A percentile compares a stretch with the other conserved stretches of the same genome.
Conservation (phyloP, 495 filamentous ascomycete species). For the Neurospora sp. region DNA sequence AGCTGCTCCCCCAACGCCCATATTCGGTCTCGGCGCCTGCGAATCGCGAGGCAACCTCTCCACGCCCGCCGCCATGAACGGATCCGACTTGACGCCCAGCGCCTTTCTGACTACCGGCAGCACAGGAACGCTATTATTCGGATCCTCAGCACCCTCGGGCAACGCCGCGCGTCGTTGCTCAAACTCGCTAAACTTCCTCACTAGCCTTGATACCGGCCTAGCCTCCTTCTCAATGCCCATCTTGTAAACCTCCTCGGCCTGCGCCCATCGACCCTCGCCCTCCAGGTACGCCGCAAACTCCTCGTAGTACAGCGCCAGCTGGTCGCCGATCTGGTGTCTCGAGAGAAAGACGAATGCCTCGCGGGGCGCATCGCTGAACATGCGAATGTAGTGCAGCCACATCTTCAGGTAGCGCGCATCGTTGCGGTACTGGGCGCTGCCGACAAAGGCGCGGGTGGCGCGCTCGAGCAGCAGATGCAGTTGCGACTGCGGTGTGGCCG, state of each 20-base stretch:
- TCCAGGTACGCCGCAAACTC: conserved; percentile 94
- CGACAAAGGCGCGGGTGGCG: conserved; percentile 83
- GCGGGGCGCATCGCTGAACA: conserved; percentile 85
- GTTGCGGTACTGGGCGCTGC: conserved; percentile 78
- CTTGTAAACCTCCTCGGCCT: conserved; percentile 88
- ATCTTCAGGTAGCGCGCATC: conserved; percentile 86
- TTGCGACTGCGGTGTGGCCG: conserved; percentile 81
- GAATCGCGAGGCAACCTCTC: conserved; percentile 39
- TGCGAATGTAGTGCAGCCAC: conserved; percentile 87
- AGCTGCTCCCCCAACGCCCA: conserved; percentile 34
- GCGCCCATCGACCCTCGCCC: conserved; percentile 71
- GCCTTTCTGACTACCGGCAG: conserved; percentile 76
- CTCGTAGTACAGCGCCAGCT: conserved; percentile 90
- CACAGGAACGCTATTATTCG: conserved; percentile 68
- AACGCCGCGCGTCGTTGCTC: conserved; percentile 60
- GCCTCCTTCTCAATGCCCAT: conserved; percentile 84
- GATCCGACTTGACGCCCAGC: conserved; percentile 75
- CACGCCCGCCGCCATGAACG: conserved; percentile 42
- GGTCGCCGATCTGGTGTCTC: conserved; percentile 78
- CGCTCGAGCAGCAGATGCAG: conserved; percentile 85
- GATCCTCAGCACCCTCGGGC: conserved; percentile 42
- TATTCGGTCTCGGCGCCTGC: conserved; percentile 50
- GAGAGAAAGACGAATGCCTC: conserved; percentile 88
- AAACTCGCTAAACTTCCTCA: conserved; percentile 86
- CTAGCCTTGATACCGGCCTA: conserved; percentile 65